phyloP scores from a whole-genome alignment of 257 asterid species.

The Voacanga thouarsii region DNA sequence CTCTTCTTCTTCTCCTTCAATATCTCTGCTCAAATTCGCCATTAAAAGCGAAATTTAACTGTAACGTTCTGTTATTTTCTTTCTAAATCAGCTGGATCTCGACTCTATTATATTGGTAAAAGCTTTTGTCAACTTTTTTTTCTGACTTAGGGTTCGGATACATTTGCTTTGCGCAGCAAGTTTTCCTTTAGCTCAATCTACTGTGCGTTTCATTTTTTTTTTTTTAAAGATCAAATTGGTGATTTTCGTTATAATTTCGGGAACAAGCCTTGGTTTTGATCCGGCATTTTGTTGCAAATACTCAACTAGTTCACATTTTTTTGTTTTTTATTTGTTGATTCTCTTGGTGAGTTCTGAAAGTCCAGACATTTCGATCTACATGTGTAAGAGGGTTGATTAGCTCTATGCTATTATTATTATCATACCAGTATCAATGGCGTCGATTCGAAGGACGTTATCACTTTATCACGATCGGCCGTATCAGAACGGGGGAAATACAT shows the following conservation, averaged over 20 bases:
- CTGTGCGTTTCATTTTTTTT: not conserved
- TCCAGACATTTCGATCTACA: not conserved
- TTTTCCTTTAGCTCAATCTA: not conserved
- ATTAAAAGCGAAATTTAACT: not conserved
- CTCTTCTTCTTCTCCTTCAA: no score
- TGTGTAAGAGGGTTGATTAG: slow-evolving; percentile 12
- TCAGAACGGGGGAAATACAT: slow-evolving; percentile 55
- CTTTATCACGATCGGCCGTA: slow-evolving; percentile 72
- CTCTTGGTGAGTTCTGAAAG: not conserved
- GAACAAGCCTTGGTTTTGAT: not conserved
- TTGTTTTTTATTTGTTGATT: not conserved
- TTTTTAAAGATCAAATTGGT: not conserved
- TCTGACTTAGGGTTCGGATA: slow-evolving; percentile 1
- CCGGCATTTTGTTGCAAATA: not conserved
- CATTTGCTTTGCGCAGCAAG: not conserved
- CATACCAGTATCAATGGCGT: slow-evolving; percentile 59
- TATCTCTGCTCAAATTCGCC: not conserved
- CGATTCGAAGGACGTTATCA: slow-evolving; percentile 84
- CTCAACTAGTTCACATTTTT: not conserved
- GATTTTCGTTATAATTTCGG: not conserved
- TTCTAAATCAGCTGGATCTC: slow-evolving; percentile 18
- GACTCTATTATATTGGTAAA: not conserved
- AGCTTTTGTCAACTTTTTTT: not conserved
- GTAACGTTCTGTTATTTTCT: not conserved
- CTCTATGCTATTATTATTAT: slow-evolving; percentile 31